Evolutionary conservation across 192 early-diverging fungal species (phyloP), one percentile per base, ranked within the genome.

Genomic region (Phlyctochytrium arcticum): DNA sequence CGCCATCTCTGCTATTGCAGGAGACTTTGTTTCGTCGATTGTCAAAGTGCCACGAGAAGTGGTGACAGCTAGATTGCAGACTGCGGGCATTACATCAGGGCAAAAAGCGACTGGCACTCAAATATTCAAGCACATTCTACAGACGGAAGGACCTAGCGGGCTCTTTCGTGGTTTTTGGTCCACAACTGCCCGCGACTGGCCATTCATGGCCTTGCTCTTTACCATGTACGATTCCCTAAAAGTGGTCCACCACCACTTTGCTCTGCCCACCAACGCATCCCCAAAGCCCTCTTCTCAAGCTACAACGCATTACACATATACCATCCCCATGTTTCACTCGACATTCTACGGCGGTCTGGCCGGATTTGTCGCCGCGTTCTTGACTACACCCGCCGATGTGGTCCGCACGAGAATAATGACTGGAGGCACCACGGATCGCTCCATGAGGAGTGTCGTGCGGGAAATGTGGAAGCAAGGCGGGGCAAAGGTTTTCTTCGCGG

Each of bases 31-130:
- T 2, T 88, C 86, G 3, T 85, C 82, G 35, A 82, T 90, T 23
- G 79, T 90, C 70, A 90, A 90, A 67, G 89, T 90, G 0, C 89
- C 89, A 17, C 78, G 89, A 7, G 89, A 90, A 58, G 87, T 90
- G 17, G 71, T 90, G 24, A 90, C 89, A 9, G 79, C 89, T 7
- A 75, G 84, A 58, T 66, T 90, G 32, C 89, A 90, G 65, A 87
- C 85, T 17, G 83, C 81, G 23, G 70, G 67, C 9, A 54, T 59
- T 17, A 47, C 21, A 47, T n/a, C 64, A 3, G 42, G 60, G 46
- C 23, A 15, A 3, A 6, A 36, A 24, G 55, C 69, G 8, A 58
- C 60, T n/a, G 48, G 10, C 26, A 29, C 42, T 7, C 60, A 68
- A 23, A 55, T 74, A 48, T 74, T 78, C 15, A 71, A 75, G 36